Conservation (phyloP, 2,329 filamentous ascomycete genomes). For the Diplodia sapinea region DNA sequence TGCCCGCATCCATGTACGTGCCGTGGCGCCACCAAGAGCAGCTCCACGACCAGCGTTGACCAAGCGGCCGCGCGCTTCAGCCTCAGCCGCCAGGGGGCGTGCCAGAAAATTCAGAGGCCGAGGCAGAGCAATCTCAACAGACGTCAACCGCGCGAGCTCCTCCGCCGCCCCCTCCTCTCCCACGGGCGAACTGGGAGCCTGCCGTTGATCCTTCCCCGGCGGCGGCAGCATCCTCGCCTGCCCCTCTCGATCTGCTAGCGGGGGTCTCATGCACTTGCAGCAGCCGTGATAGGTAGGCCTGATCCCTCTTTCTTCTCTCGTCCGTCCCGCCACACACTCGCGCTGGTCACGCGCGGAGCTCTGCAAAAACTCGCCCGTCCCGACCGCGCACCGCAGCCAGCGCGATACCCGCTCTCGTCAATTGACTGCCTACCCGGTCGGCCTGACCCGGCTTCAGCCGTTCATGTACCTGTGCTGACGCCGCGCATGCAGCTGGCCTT, state of each 20-base stretch:
- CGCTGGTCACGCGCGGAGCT: constrained; percentile 27
- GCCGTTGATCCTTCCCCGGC: constrained; percentile 26
- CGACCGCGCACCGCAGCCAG: constrained; percentile 28
- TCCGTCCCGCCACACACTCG: constrained; percentile 31
- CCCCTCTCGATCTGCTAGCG: constrained; percentile 26
- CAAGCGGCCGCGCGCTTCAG: constrained; percentile 17
- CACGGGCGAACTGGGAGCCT: constrained; percentile 1
- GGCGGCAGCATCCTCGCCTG: constrained; percentile 28
- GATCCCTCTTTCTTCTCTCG: constrained; percentile 3
- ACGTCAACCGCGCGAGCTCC: background rate
- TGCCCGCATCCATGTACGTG: constrained; percentile 15
- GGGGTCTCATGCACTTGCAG: constrained; percentile 27
- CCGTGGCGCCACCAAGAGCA: constrained; percentile 16
- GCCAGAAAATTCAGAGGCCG: constrained; percentile 19
- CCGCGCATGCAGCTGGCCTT: constrained; percentile 29
- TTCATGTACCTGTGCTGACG: constrained; percentile 30
- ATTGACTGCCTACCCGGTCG: constrained; percentile 26
- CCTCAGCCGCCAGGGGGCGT: constrained; percentile 18
- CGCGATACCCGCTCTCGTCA: constrained; percentile 1
- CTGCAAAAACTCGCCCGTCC: constrained; percentile 24
- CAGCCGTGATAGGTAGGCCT: constrained; percentile 29
- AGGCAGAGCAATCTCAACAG: background rate
- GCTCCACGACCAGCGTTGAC: constrained; percentile 7
- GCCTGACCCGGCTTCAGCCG: constrained; percentile 27
- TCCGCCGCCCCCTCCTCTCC: background rate